Evolutionary conservation across 768 basidiomycete genomes (phyloP), one percentile per base, ranked within the genome.

Genomic region (Rhizopogon vulgaris): DNA sequence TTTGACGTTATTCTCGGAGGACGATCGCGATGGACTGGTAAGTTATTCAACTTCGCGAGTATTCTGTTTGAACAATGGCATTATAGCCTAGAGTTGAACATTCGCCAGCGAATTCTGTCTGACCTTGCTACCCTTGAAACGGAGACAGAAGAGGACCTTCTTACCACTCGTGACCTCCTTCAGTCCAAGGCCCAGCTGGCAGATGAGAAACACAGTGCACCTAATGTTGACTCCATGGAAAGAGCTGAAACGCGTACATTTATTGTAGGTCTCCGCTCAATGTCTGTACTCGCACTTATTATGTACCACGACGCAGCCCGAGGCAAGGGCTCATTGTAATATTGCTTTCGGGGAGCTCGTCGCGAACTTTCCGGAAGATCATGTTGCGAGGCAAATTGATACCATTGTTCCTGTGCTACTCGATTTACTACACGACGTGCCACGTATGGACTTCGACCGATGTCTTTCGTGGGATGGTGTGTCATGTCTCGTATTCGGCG

Each of bases 301-400:
- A 56, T 24, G 43, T 5, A 22, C 48, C 38, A 42, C 18, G 15
- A 38, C 27, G 4, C 53, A 93, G 90, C 71, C 86, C 17, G 79
- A 82, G 10, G 84, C 86, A 3, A 74, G 82, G 50, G 80, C 84
- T 12, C 87, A 89, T 57, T 88, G 84, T 69, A 87, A 87, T 56
- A 85, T 90, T 54, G 88, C 89, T 2, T 93, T 91, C 57, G 89
- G 86, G 36, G 84, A 91, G 61, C 75, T 91, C 48, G 79, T 88
- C 15, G 69, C 82, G 50, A 83, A 83, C 61, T 78, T 85, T 54
- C 75, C 85, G 0, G 71, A 81, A 37, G 61, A 66, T 6, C 76
- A 80, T 57, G 74, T 86, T 28, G 64, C 63, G 10, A 67, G 71
- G n/a, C 77, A 77, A 27, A 73, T 79, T 39, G 74, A 78, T 56